Base-by-base conservation (phyloP, 345 rosid species). In the Schrenkiella parvula region DNA sequence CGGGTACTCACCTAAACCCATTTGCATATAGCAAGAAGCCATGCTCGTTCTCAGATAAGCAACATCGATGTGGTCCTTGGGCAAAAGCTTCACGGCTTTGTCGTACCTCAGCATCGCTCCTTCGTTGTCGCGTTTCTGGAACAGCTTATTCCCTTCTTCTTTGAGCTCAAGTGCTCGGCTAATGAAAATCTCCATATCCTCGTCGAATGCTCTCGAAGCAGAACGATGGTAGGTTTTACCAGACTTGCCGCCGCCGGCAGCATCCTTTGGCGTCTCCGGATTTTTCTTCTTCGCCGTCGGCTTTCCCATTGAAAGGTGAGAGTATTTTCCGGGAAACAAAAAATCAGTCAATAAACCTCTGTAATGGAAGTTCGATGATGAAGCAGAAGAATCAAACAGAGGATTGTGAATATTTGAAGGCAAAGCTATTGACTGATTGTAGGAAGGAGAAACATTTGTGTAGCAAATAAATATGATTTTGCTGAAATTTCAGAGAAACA, bases 1-100 rank as follows among this genome's bases (percentile, higher is more conserved):
- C 1, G 98, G 99, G 21, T 87, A 95, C 86, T 95, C 99, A 11
- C 96, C 97, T 4, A 95, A 59, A 62, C 99, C 99, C 96, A 95
- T 76, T 58, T 92, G 95, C 96, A 92, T 95, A 77, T 89, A 95
- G 68, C 98, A 91, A 57, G 86, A 80, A 21, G 99, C 99, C 98
- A 95, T 95, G 39, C 86, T 85, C 53, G 80, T 87, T 46, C 88
- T 88, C 46, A 95, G 76, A 82, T 87, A 86, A 39, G 98, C 97
- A 1, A 89, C 85, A 60, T 92, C 98, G 22, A 88, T 85, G 26
- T 95, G 98, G 41, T 80, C 91, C 15, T 64, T 83, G 0, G 99
- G 99, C 47, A 95, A 84, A 12, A 95, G 85, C 78, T 92, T 95
- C 63, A 95, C 84, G 68, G 98, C 98, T 72, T 95, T 95, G 72